Evolutionary conservation across 2,329 filamentous ascomycete species (phyloP), one percentile per base, ranked within the genome.

Genomic region (Leptosphaerulina australis): DNA sequence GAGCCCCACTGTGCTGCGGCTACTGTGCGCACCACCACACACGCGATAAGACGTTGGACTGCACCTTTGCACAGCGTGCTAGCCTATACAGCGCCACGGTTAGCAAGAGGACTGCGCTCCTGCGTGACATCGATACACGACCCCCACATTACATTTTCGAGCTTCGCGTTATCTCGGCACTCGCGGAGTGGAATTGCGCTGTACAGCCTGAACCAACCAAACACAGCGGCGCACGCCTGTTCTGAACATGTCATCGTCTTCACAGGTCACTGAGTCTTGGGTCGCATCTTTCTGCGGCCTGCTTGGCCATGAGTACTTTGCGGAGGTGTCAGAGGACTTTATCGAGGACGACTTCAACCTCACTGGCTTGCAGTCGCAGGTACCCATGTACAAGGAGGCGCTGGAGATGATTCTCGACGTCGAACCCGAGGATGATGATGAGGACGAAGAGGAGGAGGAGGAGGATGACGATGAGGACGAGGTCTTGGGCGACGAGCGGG

Each of bases 271-370:
- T 62, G 94, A 99, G 79, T 96, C 92, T 47, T 99, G 94, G 94
- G 97, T 99, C 78, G 88, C 91, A 58, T 95, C 92, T 50, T 99
- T 97, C 75, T 99, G 94, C 80, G 91, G 90, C 29, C 81, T 97
- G 35, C 83, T 97, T 53, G 94, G 94, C 55, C 94, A 99, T 73
- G 94, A 99, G 76, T 99, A 97, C 78, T 99, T 99, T 75, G 94
- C 94, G 56, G 94, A 99, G 79, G 93, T 99, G 40, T 94, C 91
- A 35, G 94, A 99, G 77, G 94, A 99, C 69, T 99, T 99, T 67
- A 97, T 99, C 70, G 94, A 99, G 75, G 94, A 99, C 85, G 94
- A 99, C 75, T 99, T 99, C 81, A 99, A 99, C 76, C 81, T 99
- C 59, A 99, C 94, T 0, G 94, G 94, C 39, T 81, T 99, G 67